phyloP scores from a whole-genome alignment of 371 early-diverging fungal genomes.

The Mortierella sp. region DNA sequence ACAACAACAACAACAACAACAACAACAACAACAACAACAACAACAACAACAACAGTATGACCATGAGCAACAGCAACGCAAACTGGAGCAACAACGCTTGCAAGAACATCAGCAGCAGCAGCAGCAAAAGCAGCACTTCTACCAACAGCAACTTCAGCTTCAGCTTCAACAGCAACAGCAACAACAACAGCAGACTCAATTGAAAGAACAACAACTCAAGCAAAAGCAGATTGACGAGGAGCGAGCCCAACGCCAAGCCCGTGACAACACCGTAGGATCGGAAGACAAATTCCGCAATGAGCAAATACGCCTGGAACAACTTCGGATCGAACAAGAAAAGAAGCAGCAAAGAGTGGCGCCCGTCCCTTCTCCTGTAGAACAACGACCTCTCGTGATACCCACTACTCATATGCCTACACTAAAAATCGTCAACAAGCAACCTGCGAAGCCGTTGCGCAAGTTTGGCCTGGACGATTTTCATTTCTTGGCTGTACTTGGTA shows the following conservation, averaged over 20 bases:
- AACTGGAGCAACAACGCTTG: constrained; percentile 23
- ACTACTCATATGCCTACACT: constrained; percentile 33
- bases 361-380: constrained; percentile 1
- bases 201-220: constrained; percentile 24
- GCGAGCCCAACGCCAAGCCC: not conserved
- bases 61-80: constrained; percentile 25
- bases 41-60: constrained; percentile 34
- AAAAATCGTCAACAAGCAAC: constrained; percentile 48
- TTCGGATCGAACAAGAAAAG: constrained; percentile 40
- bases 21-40: constrained; percentile 42
- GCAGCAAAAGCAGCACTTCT: constrained; percentile 25
- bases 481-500: constrained; percentile 92
- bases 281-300: constrained; percentile 43
- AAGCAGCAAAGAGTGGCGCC: constrained; percentile 7
- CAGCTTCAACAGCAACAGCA: constrained; percentile 18
- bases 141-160: constrained; percentile 31
- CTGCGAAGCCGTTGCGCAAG: constrained; percentile 44
- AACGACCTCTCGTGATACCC: constrained; percentile 31
- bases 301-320: constrained; percentile 39
- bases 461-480: constrained; percentile 78
- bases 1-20: constrained; percentile 40
- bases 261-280: not conserved
- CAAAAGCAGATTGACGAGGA: constrained; percentile 24
- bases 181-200: constrained; percentile 19
- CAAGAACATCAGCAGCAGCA: constrained; percentile 27